A percentile compares a stretch with the other conserved stretches of the same genome.
Evolutionary conservation across 352 stramenopile genomes (phyloP).

Genomic region (Pythium grandisporangium): DNA sequence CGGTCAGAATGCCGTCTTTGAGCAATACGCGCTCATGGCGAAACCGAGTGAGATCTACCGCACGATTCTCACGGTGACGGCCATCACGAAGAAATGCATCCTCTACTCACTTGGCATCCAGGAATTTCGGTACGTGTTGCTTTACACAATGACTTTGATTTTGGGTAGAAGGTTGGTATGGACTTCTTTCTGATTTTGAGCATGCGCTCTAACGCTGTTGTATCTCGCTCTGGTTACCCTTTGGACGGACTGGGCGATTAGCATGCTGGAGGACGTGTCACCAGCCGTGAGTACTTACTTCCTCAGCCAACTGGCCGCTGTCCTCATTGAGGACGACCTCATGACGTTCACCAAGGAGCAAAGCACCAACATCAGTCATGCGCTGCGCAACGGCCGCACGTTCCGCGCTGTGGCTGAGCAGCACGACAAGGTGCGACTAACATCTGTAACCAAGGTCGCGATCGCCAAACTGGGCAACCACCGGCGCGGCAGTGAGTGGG

Average conservation of each 20-base stretch:
- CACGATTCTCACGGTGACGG: slow-evolving; percentile 60
- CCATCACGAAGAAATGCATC: slow-evolving; percentile 56
- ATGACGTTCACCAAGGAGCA: slow-evolving; percentile 42
- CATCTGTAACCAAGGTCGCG: slow-evolving; percentile 44
- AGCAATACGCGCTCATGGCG: slow-evolving; percentile 78
- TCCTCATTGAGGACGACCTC: slow-evolving; percentile 63
- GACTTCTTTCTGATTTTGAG: no score
- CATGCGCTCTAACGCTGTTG: slow-evolving; percentile 1
- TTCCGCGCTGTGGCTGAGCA: slow-evolving; percentile 59
- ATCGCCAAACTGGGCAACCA: slow-evolving; percentile 54
- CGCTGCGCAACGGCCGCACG: slow-evolving; percentile 36
- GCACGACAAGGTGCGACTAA: slow-evolving; percentile 36
- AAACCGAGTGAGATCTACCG: slow-evolving; percentile 61
- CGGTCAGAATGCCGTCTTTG: slow-evolving; percentile 64
- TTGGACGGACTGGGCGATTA: no score
- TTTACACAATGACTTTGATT: no score
- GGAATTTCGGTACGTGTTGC: slow-evolving; percentile 49
- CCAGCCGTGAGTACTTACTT: slow-evolving; percentile 77
- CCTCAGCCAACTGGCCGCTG: slow-evolving; percentile 61
- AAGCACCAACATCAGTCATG: slow-evolving; percentile 36
- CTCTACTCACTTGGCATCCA: slow-evolving; percentile 77
- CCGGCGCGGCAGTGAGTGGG: slow-evolving; percentile 62
- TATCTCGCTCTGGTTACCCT: slow-evolving; percentile 1
- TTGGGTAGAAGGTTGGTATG: no score
- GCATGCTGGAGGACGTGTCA: slow-evolving; percentile 49